Base-by-base conservation (phyloP, 768 basidiomycete genomes). In the Glaciozyma antarctica region DNA sequence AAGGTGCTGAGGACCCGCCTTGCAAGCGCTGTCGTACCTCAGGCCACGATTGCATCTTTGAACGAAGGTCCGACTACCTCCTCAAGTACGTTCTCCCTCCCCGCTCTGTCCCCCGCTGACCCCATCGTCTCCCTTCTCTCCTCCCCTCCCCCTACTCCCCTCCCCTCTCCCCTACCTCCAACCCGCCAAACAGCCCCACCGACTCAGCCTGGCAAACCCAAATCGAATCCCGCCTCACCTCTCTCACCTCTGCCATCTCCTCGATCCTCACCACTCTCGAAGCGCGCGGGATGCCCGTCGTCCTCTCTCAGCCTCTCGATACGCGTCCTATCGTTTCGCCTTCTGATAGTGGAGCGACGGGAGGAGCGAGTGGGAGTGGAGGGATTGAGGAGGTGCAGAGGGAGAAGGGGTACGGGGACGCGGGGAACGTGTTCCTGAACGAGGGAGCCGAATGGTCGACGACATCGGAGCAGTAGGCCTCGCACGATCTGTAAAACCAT, bases 181-280 rank as follows among this genome's bases (percentile, higher is more conserved):
- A 17, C 47, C 16, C 19, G 6, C 49, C 6, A n/a, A n/a, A n/a
- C 49, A 51, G 49, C 26, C 49, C 49, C 13, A 10, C n/a, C n/a
- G 49, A 51, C 49, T 51, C 49, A 15, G 49, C 49, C 49, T 51
- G 49, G 49, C 49, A 51, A 13, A 51, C 49, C 22, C n/a, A 51
- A 22, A 51, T 51, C 49, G 49, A 51, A 24, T 28, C 49, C 7
- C 49, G 49, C 49, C 49, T 51, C 22, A 28, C 49, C n/a, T 24
- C n/a, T 22, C 24, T 51, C 24, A 51, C 49, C 49, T 51, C 49
- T 24, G 16, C 49, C 49, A 22, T 51, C 49, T n/a, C n/a, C 24
- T n/a, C 49, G 22, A 51, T 51, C 49, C 49, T 51, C 49, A 24
- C 49, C 49, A 24, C 49, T n/a, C 49, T 51, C 49, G n/a, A 51